Base-by-base conservation (phyloP, 2,329 filamentous ascomycete genomes). In the Colletotrichum tropicale region DNA sequence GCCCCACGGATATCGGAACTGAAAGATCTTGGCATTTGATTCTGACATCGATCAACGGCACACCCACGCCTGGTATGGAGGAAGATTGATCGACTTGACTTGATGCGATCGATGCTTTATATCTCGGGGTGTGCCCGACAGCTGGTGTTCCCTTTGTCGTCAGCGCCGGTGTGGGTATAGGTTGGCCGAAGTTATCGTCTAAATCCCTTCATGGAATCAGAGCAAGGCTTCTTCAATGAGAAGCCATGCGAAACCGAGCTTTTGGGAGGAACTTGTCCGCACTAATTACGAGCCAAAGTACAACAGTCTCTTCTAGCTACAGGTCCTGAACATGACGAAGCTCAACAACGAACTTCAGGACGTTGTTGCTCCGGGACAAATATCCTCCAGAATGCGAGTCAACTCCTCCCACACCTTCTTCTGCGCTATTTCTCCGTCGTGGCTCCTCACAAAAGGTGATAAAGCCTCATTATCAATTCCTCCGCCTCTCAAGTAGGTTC, bases 131-230 rank as follows among this genome's bases (percentile, higher is more conserved):
- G 10, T 4, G 9, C 12, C 18, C 38, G 38, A 43, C 1, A 43
- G 36, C 36, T 38, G 36, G 36, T 38, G 0, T 38, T 38, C 36
- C 38, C 38, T 48, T 9, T 3, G 2, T n/a, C 38, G 18, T 9
- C 21, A 1, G 5, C 18, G 18, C 9, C 43, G 43, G 38, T 18
- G 5, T 48, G 2, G 1, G 3, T 4, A 10, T 48, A 1, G 18
- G 9, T 48, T 48, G 38, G 38, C 18, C 8, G 18, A 1, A 48
- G 9, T 48, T 12, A 48, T 48, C 2, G 18, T 48, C 10, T 3
- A 21, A 48, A 1, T 21, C 3, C 18, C 10, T 48, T 10, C 5
- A 10, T n/a, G 16, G 3, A 10, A 21, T n/a, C 0, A 21, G 18
- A 48, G 0, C 10, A 48, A n/a, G 43, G 3, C 24, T 24, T 24